phyloP scores from a whole-genome alignment of 495 filamentous ascomycete species.

The Polyplosphaeria fusca region DNA sequence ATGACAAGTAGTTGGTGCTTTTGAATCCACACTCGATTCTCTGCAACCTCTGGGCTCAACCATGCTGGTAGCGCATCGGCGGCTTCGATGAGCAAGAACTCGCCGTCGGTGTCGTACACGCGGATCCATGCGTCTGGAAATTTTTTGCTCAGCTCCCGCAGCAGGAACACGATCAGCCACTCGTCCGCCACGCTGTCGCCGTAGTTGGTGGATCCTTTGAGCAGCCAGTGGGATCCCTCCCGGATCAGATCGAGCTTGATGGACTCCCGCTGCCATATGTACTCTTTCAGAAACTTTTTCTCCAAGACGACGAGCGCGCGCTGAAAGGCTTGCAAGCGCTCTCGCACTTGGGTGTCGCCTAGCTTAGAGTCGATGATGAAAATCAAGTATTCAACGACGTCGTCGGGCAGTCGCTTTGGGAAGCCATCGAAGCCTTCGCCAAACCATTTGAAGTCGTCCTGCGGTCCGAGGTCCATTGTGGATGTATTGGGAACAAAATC shows the following conservation, averaged over 20 bases:
- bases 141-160: slow-evolving; percentile 73
- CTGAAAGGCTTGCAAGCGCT: slow-evolving; percentile 67
- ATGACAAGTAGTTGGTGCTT: slow-evolving; percentile 70
- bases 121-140: slow-evolving; percentile 77
- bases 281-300: slow-evolving; percentile 66
- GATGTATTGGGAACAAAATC: neutral
- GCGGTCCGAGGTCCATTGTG: slow-evolving; percentile 11
- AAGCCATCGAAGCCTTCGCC: slow-evolving; percentile 59
- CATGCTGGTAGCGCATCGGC: slow-evolving; percentile 82
- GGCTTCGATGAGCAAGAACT: slow-evolving; percentile 93
- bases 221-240: slow-evolving; percentile 51
- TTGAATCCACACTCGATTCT: slow-evolving; percentile 64
- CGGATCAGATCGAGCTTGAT: slow-evolving; percentile 63
- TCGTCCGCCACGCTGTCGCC: slow-evolving; percentile 95
- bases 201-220: slow-evolving; percentile 74
- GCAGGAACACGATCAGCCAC: slow-evolving; percentile 89
- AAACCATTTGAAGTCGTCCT: slow-evolving; percentile 49
- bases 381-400: slow-evolving; percentile 82
- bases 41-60: slow-evolving; percentile 87
- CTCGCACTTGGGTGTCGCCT: slow-evolving; percentile 51
- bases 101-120: slow-evolving; percentile 82
- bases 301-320: slow-evolving; percentile 61
- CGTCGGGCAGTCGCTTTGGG: slow-evolving; percentile 74
- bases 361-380: slow-evolving; percentile 61
- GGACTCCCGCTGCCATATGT: slow-evolving; percentile 90